Percentiles rank a stretch among this genome's conserved stretches.
These are phyloP conservation scores for Dipteronia dyeriana DNA, from an alignment of 345 rosid genomes.

Conservation along the genomic window DNA sequence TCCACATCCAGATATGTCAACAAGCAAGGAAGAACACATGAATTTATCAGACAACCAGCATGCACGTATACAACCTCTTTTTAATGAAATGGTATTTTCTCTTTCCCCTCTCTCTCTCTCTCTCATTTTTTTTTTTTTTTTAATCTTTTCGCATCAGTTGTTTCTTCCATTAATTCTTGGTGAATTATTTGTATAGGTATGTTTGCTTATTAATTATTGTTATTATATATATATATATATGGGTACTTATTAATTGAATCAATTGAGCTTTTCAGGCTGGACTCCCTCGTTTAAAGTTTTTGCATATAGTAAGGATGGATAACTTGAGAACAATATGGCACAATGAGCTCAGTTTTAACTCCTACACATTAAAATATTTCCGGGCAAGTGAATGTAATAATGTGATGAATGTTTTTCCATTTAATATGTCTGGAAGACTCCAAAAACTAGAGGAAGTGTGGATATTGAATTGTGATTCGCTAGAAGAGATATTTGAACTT, in stretches of 20 bases:
- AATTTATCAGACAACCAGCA: too few relatives aligned
- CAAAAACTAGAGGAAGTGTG: not conserved
- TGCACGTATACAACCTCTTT: too few relatives aligned
- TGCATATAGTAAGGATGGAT: not conserved
- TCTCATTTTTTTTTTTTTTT: too few relatives aligned
- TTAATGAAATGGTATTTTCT: too few relatives aligned
- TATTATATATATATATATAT: too few relatives aligned
- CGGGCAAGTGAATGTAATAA: not conserved
- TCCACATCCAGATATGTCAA: not conserved
- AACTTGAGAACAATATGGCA: constrained; percentile 1
- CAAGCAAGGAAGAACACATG: not conserved
- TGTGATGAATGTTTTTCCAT: not conserved
- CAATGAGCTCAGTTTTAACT: not conserved
- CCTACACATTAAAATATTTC: not conserved
- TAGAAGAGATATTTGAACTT: constrained; percentile 21
- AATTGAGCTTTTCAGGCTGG: not conserved
- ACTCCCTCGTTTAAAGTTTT: not conserved
- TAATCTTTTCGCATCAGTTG: too few relatives aligned
- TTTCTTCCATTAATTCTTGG: not conserved
- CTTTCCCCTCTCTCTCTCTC: too few relatives aligned
- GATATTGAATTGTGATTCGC: not conserved
- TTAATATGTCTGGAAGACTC: not conserved
- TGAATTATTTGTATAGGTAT: not conserved
- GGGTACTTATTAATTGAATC: too few relatives aligned
- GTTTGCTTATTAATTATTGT: too few relatives aligned